Evolutionary conservation across 2,329 filamentous ascomycete species (phyloP).

Genomic region (Penicillium sp.): DNA sequence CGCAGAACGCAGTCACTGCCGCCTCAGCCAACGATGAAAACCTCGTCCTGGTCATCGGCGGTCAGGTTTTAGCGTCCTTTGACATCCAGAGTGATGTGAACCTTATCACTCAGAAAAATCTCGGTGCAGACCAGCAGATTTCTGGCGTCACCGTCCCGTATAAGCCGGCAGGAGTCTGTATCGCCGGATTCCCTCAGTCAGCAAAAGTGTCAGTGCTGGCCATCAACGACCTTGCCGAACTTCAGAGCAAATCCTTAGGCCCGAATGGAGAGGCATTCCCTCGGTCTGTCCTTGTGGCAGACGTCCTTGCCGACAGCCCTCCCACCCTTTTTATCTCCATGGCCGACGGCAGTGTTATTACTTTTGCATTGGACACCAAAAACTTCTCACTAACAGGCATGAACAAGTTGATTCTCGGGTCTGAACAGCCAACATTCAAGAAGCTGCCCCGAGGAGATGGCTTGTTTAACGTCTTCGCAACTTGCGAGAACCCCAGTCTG

Average conservation of each 20-base stretch:
- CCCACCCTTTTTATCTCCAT: constrained; percentile 85
- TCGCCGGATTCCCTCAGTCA: constrained; percentile 86
- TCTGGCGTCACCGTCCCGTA: constrained; percentile 77
- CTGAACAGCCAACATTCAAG: constrained; percentile 78
- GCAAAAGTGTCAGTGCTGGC: constrained; percentile 74
- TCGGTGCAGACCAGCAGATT: constrained; percentile 70
- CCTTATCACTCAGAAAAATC: constrained; percentile 58
- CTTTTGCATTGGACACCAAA: constrained; percentile 66
- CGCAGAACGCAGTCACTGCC: constrained; percentile 64
- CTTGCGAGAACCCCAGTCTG: constrained; percentile 88
- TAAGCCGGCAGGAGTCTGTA: constrained; percentile 63
- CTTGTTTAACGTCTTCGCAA: constrained; percentile 81
- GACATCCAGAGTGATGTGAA: constrained; percentile 60
- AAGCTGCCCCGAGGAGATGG: constrained; percentile 66
- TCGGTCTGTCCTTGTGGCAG: constrained; percentile 74
- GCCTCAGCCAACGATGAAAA: constrained; percentile 71
- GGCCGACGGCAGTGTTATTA: constrained; percentile 88
- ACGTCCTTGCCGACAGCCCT: constrained; percentile 64
- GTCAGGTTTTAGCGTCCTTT: constrained; percentile 69
- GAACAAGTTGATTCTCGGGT: constrained; percentile 82
- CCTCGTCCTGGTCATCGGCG: constrained; percentile 72
- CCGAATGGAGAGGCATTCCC: constrained; percentile 74
- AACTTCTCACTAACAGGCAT: constrained; percentile 66
- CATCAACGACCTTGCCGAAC: constrained; percentile 62
- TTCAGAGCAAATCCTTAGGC: constrained; percentile 63